Evolutionary conservation across 2,329 filamentous ascomycete genomes (phyloP).

Genomic region (Colletotrichum sp.): DNA sequence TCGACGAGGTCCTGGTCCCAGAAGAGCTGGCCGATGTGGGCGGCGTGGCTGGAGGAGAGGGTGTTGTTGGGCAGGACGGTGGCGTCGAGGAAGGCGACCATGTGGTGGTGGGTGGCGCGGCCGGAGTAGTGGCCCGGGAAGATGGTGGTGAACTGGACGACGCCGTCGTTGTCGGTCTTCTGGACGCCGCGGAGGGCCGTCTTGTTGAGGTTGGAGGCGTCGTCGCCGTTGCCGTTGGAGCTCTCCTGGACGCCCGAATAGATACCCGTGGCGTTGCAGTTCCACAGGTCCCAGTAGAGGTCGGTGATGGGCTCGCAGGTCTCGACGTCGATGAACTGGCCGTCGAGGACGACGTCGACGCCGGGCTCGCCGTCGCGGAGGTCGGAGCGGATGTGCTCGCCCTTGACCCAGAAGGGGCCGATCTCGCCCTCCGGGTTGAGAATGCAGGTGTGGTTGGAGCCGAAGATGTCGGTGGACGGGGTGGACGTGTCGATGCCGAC

Average conservation of each 20-base stretch:
- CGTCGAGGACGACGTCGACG: conserved; percentile 9
- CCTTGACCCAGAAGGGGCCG: conserved; percentile 47
- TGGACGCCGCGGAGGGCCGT: conserved; percentile 9
- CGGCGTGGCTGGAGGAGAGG: conserved; percentile 45
- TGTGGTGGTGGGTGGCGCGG: conserved; percentile 54
- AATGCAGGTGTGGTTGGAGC: conserved; percentile 44
- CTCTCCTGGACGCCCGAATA: conserved; percentile 36
- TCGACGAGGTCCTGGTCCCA: conserved; percentile 10
- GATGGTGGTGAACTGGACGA: conserved; percentile 44
- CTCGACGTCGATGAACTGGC: conserved; percentile 16
- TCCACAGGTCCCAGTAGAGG: conserved; percentile 25
- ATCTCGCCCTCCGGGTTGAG: conserved; percentile 50
- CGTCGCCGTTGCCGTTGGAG: conserved; percentile 16
- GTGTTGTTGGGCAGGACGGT: conserved; percentile 43
- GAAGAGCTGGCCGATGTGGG: conserved; percentile 25
- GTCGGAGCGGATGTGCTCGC: conserved; percentile 12
- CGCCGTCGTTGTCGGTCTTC: conserved; percentile 23
- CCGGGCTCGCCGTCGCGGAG: conserved; percentile 8
- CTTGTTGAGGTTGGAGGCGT: conserved; percentile 2
- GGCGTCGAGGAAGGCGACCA: conserved; percentile 21
- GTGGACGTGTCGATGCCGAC: not conserved
- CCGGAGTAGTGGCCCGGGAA: conserved; percentile 50
- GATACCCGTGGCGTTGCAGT: conserved; percentile 41
- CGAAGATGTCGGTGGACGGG: conserved; percentile 30
- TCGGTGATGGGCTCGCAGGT: conserved; percentile 18